Percentiles rank a stretch among this genome's conserved stretches.
Evolutionary conservation across 2,329 filamentous ascomycete genomes (phyloP).

Genomic region (Apiospora rasikravindrae): DNA sequence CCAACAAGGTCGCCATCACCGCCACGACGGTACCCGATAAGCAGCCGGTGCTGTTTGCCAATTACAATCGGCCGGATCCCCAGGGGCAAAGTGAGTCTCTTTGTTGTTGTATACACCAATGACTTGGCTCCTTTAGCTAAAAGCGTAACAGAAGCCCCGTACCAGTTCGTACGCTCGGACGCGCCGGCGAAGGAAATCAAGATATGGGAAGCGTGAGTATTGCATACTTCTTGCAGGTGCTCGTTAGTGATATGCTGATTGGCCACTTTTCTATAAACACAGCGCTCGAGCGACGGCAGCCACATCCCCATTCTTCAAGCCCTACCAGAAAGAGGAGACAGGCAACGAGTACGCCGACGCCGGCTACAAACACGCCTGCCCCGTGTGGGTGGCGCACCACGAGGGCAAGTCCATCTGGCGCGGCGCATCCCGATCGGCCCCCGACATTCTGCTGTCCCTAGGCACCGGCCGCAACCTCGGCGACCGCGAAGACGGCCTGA

Average conservation of each 20-base stretch:
- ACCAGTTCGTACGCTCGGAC: conserved; percentile 36
- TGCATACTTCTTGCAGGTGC: background rate
- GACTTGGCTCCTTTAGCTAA: background rate
- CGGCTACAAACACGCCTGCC: conserved; percentile 31
- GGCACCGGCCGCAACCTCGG: conserved; percentile 38
- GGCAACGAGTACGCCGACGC: conserved; percentile 19
- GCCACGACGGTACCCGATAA: conserved; percentile 31
- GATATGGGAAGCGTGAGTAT: conserved; percentile 40
- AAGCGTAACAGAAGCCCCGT: conserved; percentile 30
- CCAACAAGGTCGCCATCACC: conserved; percentile 37
- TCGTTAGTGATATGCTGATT: background rate
- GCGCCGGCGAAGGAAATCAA: conserved; percentile 35
- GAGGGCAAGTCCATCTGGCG: conserved; percentile 37
- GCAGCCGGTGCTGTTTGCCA: conserved; percentile 38
- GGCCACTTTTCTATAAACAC: background rate
- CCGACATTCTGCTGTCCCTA: conserved; percentile 38
- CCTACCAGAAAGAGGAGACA: conserved; percentile 32
- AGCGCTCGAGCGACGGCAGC: conserved; percentile 39
- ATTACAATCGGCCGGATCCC: conserved; percentile 39
- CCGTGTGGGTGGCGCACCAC: conserved; percentile 34
- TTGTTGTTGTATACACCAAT: background rate
- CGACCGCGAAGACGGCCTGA: conserved; percentile 28
- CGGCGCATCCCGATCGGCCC: conserved; percentile 30
- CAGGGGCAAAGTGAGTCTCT: conserved; percentile 28
- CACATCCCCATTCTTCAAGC: conserved; percentile 37